Base-by-base conservation (phyloP, 1,284 basidiomycete genomes). In the Apiotrichum siamense region DNA sequence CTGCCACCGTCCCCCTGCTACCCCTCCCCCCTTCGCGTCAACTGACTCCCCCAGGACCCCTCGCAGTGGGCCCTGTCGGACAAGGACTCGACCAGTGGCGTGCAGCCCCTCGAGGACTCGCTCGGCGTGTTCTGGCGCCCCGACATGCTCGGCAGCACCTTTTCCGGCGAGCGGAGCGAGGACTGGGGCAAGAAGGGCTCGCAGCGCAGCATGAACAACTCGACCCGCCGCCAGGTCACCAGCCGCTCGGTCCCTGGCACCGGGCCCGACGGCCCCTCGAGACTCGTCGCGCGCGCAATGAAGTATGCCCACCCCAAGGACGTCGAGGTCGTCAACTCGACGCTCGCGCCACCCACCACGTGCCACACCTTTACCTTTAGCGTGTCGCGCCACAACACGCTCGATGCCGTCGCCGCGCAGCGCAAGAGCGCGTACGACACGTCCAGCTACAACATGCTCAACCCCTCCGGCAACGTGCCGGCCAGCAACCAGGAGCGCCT, bases 71-170 rank as follows among this genome's bases (percentile, higher is more conserved):
- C 90, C 2, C 80, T 93, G 36, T 86, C 90, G 0, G 92, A 97
- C 72, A 83, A 86, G 4, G 91, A 94, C 70, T 82, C 88, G 6
- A 84, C 88, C 46, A 74, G 84, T 51, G 88, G 90, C 49, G 79
- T 93, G 35, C 83, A 88, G 66, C 89, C 93, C 61, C 79, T 82
- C 31, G 88, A 92, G 44, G 86, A 88, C 60, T 91, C 91, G 35
- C 87, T 97, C 39, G 85, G 82, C 53, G 81, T 90, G 42, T 96
- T 88, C 82, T 97, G 91, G 91, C 79, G 92, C 47, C 89, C 93
- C 39, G 93, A 97, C 73, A 87, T 97, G 40, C 82, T 90, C 12
- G 90, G 88, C 3, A 88, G 84, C 67, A 90, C 87, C 41, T 83
- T 92, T 58, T 87, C 85, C 7, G 89, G 89, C 39, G 85, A 72